phyloP scores from a whole-genome alignment of 768 basidiomycete species.

The Ramaria rubella region DNA sequence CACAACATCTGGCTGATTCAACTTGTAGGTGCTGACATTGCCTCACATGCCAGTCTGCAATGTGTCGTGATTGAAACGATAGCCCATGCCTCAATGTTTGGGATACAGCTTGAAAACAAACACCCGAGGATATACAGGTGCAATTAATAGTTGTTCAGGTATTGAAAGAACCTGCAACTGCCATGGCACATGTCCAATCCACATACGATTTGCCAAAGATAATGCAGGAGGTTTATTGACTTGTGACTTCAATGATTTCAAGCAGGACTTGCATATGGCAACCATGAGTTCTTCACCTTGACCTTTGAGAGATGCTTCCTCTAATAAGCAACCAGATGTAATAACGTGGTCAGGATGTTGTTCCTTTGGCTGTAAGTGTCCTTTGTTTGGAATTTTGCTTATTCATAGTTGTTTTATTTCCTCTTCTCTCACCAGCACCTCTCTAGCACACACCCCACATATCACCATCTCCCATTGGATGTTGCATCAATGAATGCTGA shows the following conservation, averaged over 20 bases:
- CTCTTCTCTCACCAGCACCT: neutral
- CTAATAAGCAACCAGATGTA: neutral
- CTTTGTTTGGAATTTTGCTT: neutral
- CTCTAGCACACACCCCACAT: neutral
- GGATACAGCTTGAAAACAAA: conserved; percentile 35
- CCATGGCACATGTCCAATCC: conserved; percentile 31
- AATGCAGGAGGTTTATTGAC: conserved; percentile 16
- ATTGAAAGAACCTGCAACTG: conserved; percentile 27
- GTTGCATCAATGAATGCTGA: neutral
- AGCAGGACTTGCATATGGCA: neutral
- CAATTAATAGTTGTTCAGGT: conserved; percentile 33
- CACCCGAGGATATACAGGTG: conserved; percentile 24
- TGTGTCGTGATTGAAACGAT: neutral
- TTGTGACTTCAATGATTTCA: conserved; percentile 3
- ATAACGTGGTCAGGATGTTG: neutral
- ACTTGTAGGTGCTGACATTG: conserved; percentile 28
- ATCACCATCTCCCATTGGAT: neutral
- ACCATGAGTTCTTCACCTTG: neutral
- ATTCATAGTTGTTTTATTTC: neutral
- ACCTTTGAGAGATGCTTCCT: neutral
- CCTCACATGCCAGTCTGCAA: conserved; percentile 29
- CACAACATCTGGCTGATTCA: conserved; percentile 22
- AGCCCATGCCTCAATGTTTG: conserved; percentile 13
- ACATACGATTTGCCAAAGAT: conserved; percentile 33
- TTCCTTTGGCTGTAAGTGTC: neutral